Percentiles rank a stretch among this genome's conserved stretches.
Conservation (phyloP, 345 rosid genomes). For the Arabis hirsuta region DNA sequence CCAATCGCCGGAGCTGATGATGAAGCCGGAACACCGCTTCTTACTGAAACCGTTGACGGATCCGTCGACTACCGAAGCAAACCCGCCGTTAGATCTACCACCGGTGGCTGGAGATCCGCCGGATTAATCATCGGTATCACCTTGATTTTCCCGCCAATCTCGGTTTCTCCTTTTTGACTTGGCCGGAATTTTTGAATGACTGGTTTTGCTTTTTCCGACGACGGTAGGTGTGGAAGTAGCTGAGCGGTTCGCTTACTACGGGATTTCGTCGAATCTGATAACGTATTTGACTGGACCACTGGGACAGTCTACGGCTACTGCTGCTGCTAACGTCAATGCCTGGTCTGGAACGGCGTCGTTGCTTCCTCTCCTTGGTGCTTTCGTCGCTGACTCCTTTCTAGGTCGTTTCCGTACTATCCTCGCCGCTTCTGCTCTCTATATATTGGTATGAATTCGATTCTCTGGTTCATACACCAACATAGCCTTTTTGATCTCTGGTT, state of each 20-base stretch:
- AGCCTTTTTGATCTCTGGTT: background rate
- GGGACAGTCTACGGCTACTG: conserved; percentile 54
- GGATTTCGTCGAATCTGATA: conserved; percentile 54
- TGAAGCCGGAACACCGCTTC: conserved; percentile 40
- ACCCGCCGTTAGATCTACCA: conserved; percentile 42
- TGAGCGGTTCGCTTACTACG: conserved; percentile 57
- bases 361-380: conserved; percentile 59
- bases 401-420: conserved; percentile 60
- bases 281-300: conserved; percentile 55
- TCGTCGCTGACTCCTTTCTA: conserved; percentile 55
- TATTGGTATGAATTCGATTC: conserved; percentile 42
- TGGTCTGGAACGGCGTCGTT: conserved; percentile 56
- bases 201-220: conserved; percentile 16
- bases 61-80: conserved; percentile 46
- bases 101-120: conserved; percentile 63
- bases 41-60: conserved; percentile 40
- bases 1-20: conserved; percentile 32
- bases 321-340: conserved; percentile 56
- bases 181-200: background rate
- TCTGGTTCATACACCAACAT: background rate
- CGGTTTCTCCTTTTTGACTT: background rate
- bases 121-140: conserved; percentile 49
- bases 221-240: conserved; percentile 54
- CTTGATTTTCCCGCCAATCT: conserved; percentile 19
- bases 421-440: conserved; percentile 50